Conservation (phyloP, 768 basidiomycete species). For the Imleria badia region DNA sequence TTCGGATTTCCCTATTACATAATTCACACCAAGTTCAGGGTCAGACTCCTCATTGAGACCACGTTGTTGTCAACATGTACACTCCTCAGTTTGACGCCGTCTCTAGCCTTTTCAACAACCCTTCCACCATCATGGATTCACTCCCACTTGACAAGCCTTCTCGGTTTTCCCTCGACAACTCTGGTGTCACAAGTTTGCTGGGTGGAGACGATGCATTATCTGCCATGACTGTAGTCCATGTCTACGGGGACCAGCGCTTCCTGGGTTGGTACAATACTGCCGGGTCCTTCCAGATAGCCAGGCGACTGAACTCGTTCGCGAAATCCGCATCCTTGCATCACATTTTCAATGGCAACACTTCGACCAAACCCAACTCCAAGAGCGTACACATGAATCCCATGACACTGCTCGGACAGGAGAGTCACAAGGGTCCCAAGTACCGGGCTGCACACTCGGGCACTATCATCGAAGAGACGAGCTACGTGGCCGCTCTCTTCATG, state of each 20-base stretch:
- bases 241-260: conserved; percentile 26
- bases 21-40: no score
- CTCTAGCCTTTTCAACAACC: not conserved
- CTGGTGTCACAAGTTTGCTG: conserved; percentile 25
- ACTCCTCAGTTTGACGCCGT: not conserved
- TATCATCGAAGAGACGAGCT: conserved; percentile 45
- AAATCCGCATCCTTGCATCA: conserved; percentile 7
- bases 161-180: conserved; percentile 16
- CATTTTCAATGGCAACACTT: not conserved
- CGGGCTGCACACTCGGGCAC: conserved; percentile 68
- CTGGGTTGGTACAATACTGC: conserved; percentile 37
- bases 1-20: no score
- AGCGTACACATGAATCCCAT: conserved; percentile 20
- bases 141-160: conserved; percentile 2
- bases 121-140: not conserved
- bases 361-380: conserved; percentile 9
- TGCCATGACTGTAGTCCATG: conserved; percentile 28
- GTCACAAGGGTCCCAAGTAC: conserved; percentile 55
- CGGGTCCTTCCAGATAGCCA: conserved; percentile 29
- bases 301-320: conserved; percentile 21
- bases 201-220: conserved; percentile 35
- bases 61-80: conserved; percentile 1
- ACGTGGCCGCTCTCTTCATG: conserved; percentile 52
- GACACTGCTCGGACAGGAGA: conserved; percentile 14
- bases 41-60: no score